Conservation (phyloP, 805 yeast species). For the Lachancea cidri region DNA sequence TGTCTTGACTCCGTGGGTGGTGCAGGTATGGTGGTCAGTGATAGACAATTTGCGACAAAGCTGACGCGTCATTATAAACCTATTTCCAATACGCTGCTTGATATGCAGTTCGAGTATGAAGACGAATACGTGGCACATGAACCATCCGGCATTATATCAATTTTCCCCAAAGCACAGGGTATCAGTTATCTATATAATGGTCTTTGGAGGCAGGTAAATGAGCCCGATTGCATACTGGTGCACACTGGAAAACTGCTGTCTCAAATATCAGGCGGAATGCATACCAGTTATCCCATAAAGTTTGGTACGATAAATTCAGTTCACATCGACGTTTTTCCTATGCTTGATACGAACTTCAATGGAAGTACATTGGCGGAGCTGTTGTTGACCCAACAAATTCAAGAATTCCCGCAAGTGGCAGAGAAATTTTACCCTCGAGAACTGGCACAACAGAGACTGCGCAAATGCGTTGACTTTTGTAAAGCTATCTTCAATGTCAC, state of each 20-base stretch:
- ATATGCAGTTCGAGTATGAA: slow-evolving; percentile 11
- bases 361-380: slow-evolving; percentile 11
- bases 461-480: slow-evolving; percentile 15
- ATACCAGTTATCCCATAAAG: slow-evolving; percentile 21
- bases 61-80: slow-evolving; percentile 19
- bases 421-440: slow-evolving; percentile 20
- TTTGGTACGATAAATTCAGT: slow-evolving; percentile 17
- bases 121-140: slow-evolving; percentile 15
- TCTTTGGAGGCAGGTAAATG: slow-evolving; percentile 21
- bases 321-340: slow-evolving; percentile 22
- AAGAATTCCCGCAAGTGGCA: slow-evolving; percentile 24
- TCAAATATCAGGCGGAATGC: slow-evolving; percentile 18
- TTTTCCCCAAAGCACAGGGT: slow-evolving; percentile 25
- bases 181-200: slow-evolving; percentile 26
- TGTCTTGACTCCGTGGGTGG: slow-evolving; percentile 17
- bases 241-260: slow-evolving; percentile 26
- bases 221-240: slow-evolving; percentile 26
- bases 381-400: slow-evolving; percentile 20
- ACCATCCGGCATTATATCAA: slow-evolving; percentile 24
- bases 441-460: slow-evolving; percentile 12
- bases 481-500: slow-evolving; percentile 22
- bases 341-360: slow-evolving; percentile 11
- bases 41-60: slow-evolving; percentile 13
- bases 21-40: slow-evolving; percentile 2
- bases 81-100: slow-evolving; percentile 10